These are phyloP conservation scores for Cudoniella acicularis DNA, from an alignment of 495 filamentous ascomycete species.

Conservation along the genomic window DNA sequence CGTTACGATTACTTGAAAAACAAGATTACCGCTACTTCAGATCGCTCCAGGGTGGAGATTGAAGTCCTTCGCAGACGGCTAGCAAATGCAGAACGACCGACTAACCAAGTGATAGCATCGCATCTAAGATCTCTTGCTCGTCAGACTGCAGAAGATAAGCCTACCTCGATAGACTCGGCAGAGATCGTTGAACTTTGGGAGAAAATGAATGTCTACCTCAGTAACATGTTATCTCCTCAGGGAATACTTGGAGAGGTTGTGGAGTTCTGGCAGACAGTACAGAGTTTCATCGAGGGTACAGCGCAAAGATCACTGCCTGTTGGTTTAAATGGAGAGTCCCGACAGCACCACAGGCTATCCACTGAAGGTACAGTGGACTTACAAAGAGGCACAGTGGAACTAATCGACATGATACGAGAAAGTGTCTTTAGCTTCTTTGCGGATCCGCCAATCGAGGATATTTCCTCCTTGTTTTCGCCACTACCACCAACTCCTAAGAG, in stretches of 20 bases:
- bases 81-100: conserved; percentile 65
- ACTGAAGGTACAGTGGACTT: conserved; percentile 65
- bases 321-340: conserved; percentile 80
- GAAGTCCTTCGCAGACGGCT: conserved; percentile 83
- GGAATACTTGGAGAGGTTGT: conserved; percentile 86
- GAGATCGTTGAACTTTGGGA: conserved; percentile 90
- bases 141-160: conserved; percentile 51
- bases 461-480: conserved; percentile 80
- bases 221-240: conserved; percentile 63
- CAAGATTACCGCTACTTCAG: conserved; percentile 72
- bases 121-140: conserved; percentile 69
- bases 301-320: conserved; percentile 75
- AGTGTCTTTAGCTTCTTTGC: conserved; percentile 76
- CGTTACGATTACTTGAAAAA: conserved; percentile 83
- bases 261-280: conserved; percentile 90
- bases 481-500: conserved; percentile 61
- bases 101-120: conserved; percentile 60
- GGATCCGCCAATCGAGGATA: conserved; percentile 86
- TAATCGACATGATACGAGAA: conserved; percentile 77
- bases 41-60: conserved; percentile 83
- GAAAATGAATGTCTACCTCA: conserved; percentile 67
- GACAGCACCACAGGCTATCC: conserved; percentile 79
- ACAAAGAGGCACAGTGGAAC: conserved; percentile 71
- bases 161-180: conserved; percentile 61
- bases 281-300: conserved; percentile 85